Percentiles rank a stretch among this genome's conserved stretches.
phyloP scores from a whole-genome alignment of 176 grass and related monocot genomes.

The maize (Zea mays) region Zm-B73-REFERENCE-NAM-5.0 NC_050100.1:220965001-220965500 shows the following conservation, averaged over 20 bases:
- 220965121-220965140: slow-evolving; percentile 10
- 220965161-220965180: background rate
- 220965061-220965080: background rate
- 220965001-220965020: background rate
- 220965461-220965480: too few species aligned
- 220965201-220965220: background rate
- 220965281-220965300: slow-evolving; percentile 31
- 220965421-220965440: slow-evolving; percentile 15
- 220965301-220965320: background rate
- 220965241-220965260: background rate
- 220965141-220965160: background rate
- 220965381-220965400: background rate
- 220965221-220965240: background rate
- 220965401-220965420: slow-evolving; percentile 15
- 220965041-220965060: background rate
- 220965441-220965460: background rate
- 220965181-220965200: background rate
- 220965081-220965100: background rate
- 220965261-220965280: background rate
- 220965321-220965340: background rate
- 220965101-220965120: background rate
- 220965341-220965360: background rate
- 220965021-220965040: slow-evolving; percentile 15
- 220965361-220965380: background rate
- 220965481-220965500: too few species aligned